Base-by-base conservation (phyloP, 2,329 filamentous ascomycete genomes). In the Exophiala alcalophila region DNA sequence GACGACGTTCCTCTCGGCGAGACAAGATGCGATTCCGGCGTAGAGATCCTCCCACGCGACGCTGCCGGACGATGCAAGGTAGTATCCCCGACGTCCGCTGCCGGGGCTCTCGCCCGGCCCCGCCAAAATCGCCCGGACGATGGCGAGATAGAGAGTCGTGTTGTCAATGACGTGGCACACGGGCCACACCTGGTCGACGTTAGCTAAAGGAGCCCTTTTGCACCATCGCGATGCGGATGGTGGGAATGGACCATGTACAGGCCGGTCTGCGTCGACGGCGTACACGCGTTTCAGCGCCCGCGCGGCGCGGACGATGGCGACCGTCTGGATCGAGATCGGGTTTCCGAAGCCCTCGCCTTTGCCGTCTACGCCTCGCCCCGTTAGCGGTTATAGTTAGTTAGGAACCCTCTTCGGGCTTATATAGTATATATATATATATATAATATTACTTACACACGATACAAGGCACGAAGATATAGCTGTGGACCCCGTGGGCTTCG, bases 401-500 rank as follows among this genome's bases (percentile, higher is more conserved):
- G 15, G 15, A 23, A n/a, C 4, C 8, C 6, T 12, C 10, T 12
- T 4, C 6, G n/a, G n/a, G n/a, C n/a, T n/a, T n/a, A n/a, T n/a
- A n/a, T n/a, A 20, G 20, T 24, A 2, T 12, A 23, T 35, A 12
- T 10, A 35, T 14, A 3, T 11, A 38, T 5, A 24, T 10, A 15
- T 15, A 10, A 5, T 25, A 14, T 8, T n/a, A 47, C 43, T 32
- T 28, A 47, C 43, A 76, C 10, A 78, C 74, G 19, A 77, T 69
- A 50, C 74, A 77, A 1, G 74, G 74, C 0, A 59, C 60, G 54
- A 77, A 77, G n/a, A 77, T 67, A 49, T 77, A 77, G 43, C 65
- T 69, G 20, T 60, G 61, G 3, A 77, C 70, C 0, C 69, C 70
- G 10, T 64, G 45, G 8, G 52, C 52, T 16, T 71, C 66, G 4